Evolutionary conservation across 148 eudicot species (phyloP).

Genomic region (Limonium bicolor): DNA sequence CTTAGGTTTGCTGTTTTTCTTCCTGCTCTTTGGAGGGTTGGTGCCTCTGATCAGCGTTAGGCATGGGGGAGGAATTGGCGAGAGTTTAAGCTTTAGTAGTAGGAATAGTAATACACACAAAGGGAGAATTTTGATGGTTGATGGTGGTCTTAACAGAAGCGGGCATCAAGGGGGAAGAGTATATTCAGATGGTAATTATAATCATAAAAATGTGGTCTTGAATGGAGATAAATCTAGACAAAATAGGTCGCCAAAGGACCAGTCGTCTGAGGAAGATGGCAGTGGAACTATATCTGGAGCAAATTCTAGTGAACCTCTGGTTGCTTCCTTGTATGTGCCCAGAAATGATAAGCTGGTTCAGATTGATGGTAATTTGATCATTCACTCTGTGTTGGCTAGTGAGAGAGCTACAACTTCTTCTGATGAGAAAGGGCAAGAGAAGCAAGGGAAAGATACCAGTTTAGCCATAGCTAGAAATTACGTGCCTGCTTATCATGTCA

Average conservation of each 20-base stretch:
- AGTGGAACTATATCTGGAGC: conserved; percentile 15
- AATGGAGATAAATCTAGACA: conserved; percentile 8
- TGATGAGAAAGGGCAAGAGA: conserved; percentile 10
- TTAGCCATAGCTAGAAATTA: conserved; percentile 45
- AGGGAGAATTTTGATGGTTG: conserved; percentile 48
- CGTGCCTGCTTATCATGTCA: conserved; percentile 32
- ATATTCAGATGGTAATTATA: conserved; percentile 9
- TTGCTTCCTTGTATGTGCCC: conserved; percentile 81
- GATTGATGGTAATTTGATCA: conserved; percentile 94
- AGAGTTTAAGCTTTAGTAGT: conserved; percentile 3
- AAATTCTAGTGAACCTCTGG: conserved; percentile 66
- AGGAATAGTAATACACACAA: conserved; percentile 20
- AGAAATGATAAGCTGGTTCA: conserved; percentile 90
- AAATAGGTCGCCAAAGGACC: conserved; percentile 5
- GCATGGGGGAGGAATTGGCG: conserved; percentile 45
- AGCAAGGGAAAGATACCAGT: conserved; percentile 36
- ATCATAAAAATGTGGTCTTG: conserved; percentile 8
- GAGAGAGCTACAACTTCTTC: conserved; percentile 61
- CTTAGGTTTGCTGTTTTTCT: conserved; percentile 61
- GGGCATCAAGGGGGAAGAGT: conserved; percentile 12
- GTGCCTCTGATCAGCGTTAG: conserved; percentile 61
- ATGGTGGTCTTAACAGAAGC: conserved; percentile 21
- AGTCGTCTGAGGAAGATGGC: conserved; percentile 7
- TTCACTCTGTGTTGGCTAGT: conserved; percentile 83
- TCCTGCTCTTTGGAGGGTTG: conserved; percentile 70